A percentile compares a stretch with the other conserved stretches of the same genome.
Evolutionary conservation across 768 basidiomycete genomes (phyloP).

Genomic region (Lanmaoa pseudosensibilis): DNA sequence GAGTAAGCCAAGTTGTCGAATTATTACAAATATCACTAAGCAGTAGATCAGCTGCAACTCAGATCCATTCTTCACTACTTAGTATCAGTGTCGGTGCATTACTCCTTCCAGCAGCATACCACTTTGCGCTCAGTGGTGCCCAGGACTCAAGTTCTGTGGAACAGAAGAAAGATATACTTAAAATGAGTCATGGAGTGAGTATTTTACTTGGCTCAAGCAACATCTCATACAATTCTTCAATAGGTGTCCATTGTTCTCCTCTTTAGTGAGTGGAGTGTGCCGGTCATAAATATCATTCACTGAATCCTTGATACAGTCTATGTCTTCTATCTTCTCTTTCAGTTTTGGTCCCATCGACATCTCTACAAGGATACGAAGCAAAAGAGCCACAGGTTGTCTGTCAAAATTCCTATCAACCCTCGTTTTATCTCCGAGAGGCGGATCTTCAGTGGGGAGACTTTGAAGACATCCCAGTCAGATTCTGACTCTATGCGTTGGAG

Average conservation of each 20-base stretch:
- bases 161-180: constrained; percentile 44
- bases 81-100: constrained; percentile 80
- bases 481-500: constrained; percentile 18
- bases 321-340: constrained; percentile 50
- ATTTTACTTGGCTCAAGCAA: neutral
- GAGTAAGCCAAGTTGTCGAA: constrained; percentile 44
- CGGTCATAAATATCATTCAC: neutral
- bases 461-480: constrained; percentile 22
- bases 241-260: constrained; percentile 54
- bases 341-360: constrained; percentile 55
- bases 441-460: constrained; percentile 25
- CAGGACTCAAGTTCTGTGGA: constrained; percentile 20
- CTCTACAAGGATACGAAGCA: constrained; percentile 50
- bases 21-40: constrained; percentile 2
- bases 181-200: constrained; percentile 54
- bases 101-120: constrained; percentile 78
- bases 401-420: constrained; percentile 32
- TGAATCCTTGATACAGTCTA: constrained; percentile 42
- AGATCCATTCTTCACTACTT: constrained; percentile 73
- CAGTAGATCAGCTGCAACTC: constrained; percentile 47
- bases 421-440: constrained; percentile 29
- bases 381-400: constrained; percentile 41
- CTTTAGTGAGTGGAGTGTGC: constrained; percentile 40
- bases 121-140: constrained; percentile 46
- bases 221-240: constrained; percentile 2